Evolutionary conservation across 2,329 filamentous ascomycete species (phyloP).

Genomic region (Colletotrichum ledebouriae): DNA sequence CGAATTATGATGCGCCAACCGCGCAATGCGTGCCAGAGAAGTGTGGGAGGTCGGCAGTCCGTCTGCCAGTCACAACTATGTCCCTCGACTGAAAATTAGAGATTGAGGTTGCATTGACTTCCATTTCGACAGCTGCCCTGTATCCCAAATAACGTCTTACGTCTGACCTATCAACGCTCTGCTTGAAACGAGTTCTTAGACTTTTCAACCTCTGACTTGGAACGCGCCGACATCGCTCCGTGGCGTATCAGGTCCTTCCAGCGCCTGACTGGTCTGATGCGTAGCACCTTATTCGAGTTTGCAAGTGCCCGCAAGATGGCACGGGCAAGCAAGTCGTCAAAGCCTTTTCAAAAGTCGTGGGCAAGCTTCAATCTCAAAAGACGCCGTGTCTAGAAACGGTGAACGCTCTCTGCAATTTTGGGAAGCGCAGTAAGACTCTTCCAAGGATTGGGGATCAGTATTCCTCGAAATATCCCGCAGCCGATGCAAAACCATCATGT

Average conservation of each 20-base stretch:
- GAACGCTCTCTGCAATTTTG: too few relatives aligned
- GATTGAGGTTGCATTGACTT: constrained; percentile 22
- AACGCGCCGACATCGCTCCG: constrained; percentile 35
- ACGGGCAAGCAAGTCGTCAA: too few relatives aligned
- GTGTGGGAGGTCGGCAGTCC: constrained; percentile 18
- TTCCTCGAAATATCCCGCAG: too few relatives aligned
- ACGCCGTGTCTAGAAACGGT: too few relatives aligned
- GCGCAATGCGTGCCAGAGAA: neutral
- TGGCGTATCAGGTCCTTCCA: neutral
- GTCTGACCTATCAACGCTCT: constrained; percentile 21
- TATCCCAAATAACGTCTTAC: neutral
- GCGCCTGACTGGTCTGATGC: too few relatives aligned
- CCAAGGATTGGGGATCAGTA: too few relatives aligned
- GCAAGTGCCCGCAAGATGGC: too few relatives aligned
- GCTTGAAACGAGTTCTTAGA: constrained; percentile 20
- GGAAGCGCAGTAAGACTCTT: too few relatives aligned
- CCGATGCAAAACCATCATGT: neutral
- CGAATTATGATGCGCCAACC: constrained; percentile 11
- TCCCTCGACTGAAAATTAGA: constrained; percentile 10
- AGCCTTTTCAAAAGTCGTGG: too few relatives aligned
- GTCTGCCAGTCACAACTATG: constrained; percentile 14
- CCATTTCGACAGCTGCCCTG: constrained; percentile 1
- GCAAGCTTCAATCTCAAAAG: too few relatives aligned
- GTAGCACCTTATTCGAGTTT: too few relatives aligned
- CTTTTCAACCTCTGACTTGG: constrained; percentile 15